phyloP scores from a whole-genome alignment of 2,329 filamentous ascomycete genomes.

The Graphilbum sp. region DNA sequence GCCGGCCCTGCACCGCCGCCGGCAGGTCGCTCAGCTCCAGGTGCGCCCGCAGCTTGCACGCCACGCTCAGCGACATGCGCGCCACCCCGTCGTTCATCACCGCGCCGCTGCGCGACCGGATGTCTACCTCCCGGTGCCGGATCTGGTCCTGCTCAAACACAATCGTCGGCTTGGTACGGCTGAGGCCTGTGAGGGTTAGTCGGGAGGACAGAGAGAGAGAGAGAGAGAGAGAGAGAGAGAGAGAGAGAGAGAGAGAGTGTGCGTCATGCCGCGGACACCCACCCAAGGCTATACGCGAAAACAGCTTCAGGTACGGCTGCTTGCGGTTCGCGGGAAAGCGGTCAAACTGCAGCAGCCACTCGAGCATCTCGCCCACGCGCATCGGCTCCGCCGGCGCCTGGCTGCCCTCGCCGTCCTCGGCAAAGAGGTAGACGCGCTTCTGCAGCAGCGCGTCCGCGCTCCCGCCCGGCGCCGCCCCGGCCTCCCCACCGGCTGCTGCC shows the following conservation, averaged over 20 bases:
- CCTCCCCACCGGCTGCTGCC: not conserved
- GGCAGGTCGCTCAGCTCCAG: constrained; percentile 40
- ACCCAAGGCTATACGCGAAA: constrained; percentile 40
- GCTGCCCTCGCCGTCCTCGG: constrained; percentile 27
- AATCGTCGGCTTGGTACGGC: constrained; percentile 29
- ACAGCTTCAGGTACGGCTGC: constrained; percentile 38
- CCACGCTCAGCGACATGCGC: constrained; percentile 44
- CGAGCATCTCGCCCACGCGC: constrained; percentile 24
- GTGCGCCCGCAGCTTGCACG: constrained; percentile 28
- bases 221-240: too few species aligned
- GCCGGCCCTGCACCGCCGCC: constrained; percentile 50
- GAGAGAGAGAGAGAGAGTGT: too few species aligned
- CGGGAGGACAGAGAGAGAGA: too few species aligned
- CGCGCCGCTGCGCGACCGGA: constrained; percentile 21
- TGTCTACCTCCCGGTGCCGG: constrained; percentile 17
- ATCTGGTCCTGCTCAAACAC: constrained; percentile 31
- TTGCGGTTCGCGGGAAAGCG: constrained; percentile 22
- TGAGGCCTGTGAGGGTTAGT: too few species aligned
- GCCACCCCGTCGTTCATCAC: constrained; percentile 55
- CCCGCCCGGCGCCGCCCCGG: not conserved
- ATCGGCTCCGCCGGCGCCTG: constrained; percentile 17
- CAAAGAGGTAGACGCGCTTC: constrained; percentile 37
- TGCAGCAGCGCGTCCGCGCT: constrained; percentile 15
- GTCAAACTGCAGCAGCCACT: constrained; percentile 31
- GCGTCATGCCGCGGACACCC: too few species aligned